Base-by-base conservation (phyloP, 2,329 filamentous ascomycete genomes). In the Exserohilum turcica region DNA sequence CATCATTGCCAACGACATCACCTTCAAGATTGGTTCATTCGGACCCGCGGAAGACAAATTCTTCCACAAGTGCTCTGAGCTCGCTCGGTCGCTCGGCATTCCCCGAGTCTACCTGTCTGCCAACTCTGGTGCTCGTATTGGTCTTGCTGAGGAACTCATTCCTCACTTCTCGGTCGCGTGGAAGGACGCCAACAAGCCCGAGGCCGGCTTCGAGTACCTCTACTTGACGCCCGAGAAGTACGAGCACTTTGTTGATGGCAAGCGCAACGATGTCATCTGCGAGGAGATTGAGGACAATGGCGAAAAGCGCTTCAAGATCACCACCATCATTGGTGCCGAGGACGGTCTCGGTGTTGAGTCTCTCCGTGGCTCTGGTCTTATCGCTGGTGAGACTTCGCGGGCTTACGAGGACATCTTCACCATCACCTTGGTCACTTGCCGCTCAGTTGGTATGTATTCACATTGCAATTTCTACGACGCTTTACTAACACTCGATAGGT, bases 331-430 rank as follows among this genome's bases (percentile, higher is more conserved):
- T 61, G 94, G 94, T 79, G 86, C 89, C 60, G 93, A 97, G 76
- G 93, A 99, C 65, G 94, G 94, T 61, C 87, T 99, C 48, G 94
- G 94, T 84, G 94, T 99, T 56, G 94, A 99, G 80, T 99, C 92
- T 79, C 80, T 99, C 77, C 89, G 92, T 76, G 94, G 94, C 59
- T 99, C 94, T 64, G 94, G 94, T 86, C 85, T 99, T 65, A 99
- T 99, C 79, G 94, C 94, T 56, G 94, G 94, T 82, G 93, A 93
- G 69, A 99, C 94, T 31, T 96, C 92, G 74, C 87, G 90, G 74
- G 94, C 94, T 36, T 99, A 99, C 79, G 93, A 97, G 71, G 94
- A 99, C 75, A 97, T 99, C 75, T 99, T 99, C 81, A 99, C 94
- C 53, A 88, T 97, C 70, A 99, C 94, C 16, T 83, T 99, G 63